Evolutionary conservation across 495 filamentous ascomycete genomes (phyloP), one percentile per base, ranked within the genome.

Genomic region (Venustampulla echinocandica): DNA sequence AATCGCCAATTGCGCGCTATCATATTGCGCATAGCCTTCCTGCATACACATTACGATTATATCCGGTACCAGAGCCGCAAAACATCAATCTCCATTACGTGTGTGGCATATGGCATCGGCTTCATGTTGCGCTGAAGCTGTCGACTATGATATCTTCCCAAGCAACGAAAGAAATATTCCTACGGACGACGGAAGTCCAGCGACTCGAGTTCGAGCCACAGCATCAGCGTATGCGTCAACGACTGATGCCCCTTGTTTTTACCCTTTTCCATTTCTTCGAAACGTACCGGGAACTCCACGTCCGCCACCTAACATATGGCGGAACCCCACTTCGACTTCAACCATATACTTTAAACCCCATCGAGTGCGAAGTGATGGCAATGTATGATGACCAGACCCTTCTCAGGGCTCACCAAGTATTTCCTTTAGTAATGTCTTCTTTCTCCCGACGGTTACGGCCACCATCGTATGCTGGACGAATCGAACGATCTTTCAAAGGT

Each of bases 231-330:
- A 78, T 78, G 73, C 68, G 73, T 27, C 69, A 72, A 23, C 69
- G 74, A 35, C 57, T 78, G 24, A 69, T 76, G 32, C 74, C 74
- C 2, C 46, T 74, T 18, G 59, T 78, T 11, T 76, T 78, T 40
- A 74, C 74, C 13, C 56, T 76, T 28, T 76, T 76, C 49, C 74
- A 78, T 55, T 78, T 78, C 54, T 78, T 78, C 53, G 74, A 78
- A 52, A 73, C 65, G 3, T 76, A 74, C 51, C 71, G 74, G 42
- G 63, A 66, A 33, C 63, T 73, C n/a, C 73, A 78, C 53, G 57
- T 74, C 15, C 54, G 70, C 42, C 74, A 73, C 48, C 64, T 78
- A 20, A 58, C 58, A 18, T 14, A 10, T 0, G 23, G 44, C 23
- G 55, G 55, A 2, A 42, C 27, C 7, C 55, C 58, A 22, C 25